phyloP scores from a whole-genome alignment of 2,329 filamentous ascomycete species.

The Torrubiellomyces zombiae region DNA sequence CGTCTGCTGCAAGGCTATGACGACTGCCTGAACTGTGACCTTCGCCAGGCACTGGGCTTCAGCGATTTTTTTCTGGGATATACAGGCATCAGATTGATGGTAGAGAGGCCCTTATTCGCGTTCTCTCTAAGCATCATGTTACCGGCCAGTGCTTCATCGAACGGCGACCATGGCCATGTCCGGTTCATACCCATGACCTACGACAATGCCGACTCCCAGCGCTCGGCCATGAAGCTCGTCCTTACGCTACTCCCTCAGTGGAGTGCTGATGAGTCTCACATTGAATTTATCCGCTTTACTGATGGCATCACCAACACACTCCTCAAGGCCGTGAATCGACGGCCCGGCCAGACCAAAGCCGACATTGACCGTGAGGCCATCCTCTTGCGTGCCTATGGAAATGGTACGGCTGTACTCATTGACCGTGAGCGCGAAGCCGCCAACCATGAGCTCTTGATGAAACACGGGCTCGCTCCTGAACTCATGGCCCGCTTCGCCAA shows the following conservation, averaged over 20 bases:
- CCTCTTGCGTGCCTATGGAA: constrained; percentile 81
- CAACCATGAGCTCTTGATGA: constrained; percentile 75
- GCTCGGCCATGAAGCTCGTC: constrained; percentile 65
- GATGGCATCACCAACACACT: constrained; percentile 97
- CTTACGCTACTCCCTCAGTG: constrained; percentile 70
- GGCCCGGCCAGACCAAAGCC: constrained; percentile 46
- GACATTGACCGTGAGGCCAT: constrained; percentile 73
- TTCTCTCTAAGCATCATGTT: constrained; percentile 13
- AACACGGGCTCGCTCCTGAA: constrained; percentile 65
- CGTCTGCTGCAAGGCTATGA: constrained; percentile 4
- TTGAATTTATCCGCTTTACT: constrained; percentile 83
- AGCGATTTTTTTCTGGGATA: no score
- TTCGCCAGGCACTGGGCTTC: no score
- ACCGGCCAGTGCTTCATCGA: constrained; percentile 13
- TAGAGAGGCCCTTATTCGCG: constrained; percentile 4
- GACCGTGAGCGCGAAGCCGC: constrained; percentile 73
- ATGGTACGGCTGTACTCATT: constrained; percentile 87
- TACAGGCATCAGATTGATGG: no score
- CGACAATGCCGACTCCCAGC: constrained; percentile 58
- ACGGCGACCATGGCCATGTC: constrained; percentile 25
- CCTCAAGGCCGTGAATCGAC: constrained; percentile 58
- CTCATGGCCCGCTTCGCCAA: constrained; percentile 88
- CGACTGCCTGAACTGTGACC: constrained; percentile 4
- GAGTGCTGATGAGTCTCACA: constrained; percentile 52
- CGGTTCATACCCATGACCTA: constrained; percentile 61